Conservation (phyloP, 2,329 filamentous ascomycete genomes). For the Magnaporthales sp. region DNA sequence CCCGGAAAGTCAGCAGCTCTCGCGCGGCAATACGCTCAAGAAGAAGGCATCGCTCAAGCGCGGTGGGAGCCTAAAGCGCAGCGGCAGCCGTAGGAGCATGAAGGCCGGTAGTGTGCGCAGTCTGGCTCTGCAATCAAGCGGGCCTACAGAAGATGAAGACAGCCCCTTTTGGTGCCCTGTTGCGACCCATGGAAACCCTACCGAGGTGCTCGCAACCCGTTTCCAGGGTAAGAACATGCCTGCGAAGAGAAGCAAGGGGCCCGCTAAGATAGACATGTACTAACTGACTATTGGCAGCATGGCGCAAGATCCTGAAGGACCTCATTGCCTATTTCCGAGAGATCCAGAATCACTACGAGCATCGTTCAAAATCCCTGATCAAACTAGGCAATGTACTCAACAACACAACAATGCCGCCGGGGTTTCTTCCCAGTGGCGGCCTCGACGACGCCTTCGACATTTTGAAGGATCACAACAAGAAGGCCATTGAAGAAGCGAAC, state of each 20-base stretch:
- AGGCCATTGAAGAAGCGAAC: constrained; percentile 68
- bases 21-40: constrained; percentile 65
- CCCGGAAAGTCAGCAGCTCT: constrained; percentile 26
- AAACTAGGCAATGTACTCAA: constrained; percentile 80
- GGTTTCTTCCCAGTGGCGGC: constrained; percentile 74
- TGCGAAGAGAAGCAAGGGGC: not conserved
- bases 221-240: constrained; percentile 52
- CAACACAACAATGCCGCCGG: constrained; percentile 64
- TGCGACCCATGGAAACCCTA: constrained; percentile 78
- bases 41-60: constrained; percentile 77
- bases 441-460: constrained; percentile 80
- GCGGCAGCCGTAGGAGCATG: constrained; percentile 70
- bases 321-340: constrained; percentile 91
- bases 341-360: constrained; percentile 81
- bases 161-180: constrained; percentile 88
- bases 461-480: constrained; percentile 74
- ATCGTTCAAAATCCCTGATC: constrained; percentile 69
- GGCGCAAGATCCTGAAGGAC: constrained; percentile 92
- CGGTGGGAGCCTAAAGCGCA: constrained; percentile 66
- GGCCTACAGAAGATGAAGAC: constrained; percentile 47
- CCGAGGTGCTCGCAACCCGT: constrained; percentile 74
- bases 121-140: constrained; percentile 58
- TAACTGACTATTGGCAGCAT: constrained; percentile 45
- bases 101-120: constrained; percentile 82
- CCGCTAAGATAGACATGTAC: not conserved